Evolutionary conservation across 2,329 filamentous ascomycete genomes (phyloP), one percentile per base, ranked within the genome.

Genomic region (Diaporthe citri): DNA sequence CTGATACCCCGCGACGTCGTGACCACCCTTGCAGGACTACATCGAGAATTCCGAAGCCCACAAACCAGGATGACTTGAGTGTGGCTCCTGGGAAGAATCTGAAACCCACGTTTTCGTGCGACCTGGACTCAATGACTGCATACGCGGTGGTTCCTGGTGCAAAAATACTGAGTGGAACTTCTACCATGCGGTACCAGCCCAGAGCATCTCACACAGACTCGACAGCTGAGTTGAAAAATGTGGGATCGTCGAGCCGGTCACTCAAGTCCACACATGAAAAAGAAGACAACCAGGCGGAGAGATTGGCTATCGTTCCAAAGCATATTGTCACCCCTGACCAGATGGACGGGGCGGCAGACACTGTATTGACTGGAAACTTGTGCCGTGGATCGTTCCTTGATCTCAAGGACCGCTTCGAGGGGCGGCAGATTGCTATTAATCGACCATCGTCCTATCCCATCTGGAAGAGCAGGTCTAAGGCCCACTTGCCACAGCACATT

Each of bases 111-210:
- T 52, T 64, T 10, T 62, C 64, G 20, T 51, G 62, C 41, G 51
- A 75, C 56, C 28, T 57, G 25, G 69, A 76, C 17, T 57, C 55
- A 22, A 59, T 59, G 62, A 36, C 60, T n/a, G 48, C 62, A 10
- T 75, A 73, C 51, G 22, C 71, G 41, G 55, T 60, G 39, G 56
- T 71, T 20, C 62, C 55, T 31, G 73, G 75, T 13, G 17, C 71
- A 5, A 76, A 73, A 43, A 70, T 76, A 34, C n/a, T 76, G 43
- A 75, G 46, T 52, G 75, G 73, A n/a, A 59, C 73, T 31, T 76
- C 75, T 9, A 76, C 75, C 31, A 70, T 76, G 55, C 69, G 56
- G 20, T 71, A 52, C 17, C 73, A 70, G 60, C 75, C 75, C 31
- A 73, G 36, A n/a, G 34, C 39, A 4, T 60, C 69, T 13, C 20